These are phyloP conservation scores for Leptomonas seymouri DNA, from an alignment of 208 protist genomes.

Conservation along the genomic window DNA sequence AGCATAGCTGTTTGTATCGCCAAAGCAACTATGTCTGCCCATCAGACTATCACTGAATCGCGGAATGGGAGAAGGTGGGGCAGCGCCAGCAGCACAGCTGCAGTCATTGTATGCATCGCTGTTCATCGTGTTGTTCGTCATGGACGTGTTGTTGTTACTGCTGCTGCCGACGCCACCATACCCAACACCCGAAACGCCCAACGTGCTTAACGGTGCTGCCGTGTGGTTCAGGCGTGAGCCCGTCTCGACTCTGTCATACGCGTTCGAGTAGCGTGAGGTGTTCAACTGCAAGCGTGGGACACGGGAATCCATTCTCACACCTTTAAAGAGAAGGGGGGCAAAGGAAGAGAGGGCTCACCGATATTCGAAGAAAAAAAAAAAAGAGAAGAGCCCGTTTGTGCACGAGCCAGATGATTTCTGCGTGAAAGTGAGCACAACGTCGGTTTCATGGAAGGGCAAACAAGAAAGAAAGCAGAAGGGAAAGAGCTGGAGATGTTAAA, in stretches of 20 bases:
- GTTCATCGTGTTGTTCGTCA: constrained; percentile 33
- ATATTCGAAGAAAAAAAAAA: not conserved
- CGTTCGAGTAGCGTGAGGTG: constrained; percentile 7
- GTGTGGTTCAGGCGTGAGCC: constrained; percentile 12
- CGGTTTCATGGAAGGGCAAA: too few relatives aligned
- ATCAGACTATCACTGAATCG: constrained; percentile 3
- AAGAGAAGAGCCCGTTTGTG: constrained; percentile 10
- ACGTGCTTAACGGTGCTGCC: constrained; percentile 4
- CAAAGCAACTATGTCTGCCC: not conserved
- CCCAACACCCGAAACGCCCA: not conserved
- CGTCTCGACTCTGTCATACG: not conserved
- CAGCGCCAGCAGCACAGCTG: not conserved
- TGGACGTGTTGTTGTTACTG: constrained; percentile 29
- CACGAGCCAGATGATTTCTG: not conserved
- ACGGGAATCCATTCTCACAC: constrained; percentile 13
- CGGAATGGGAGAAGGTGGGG: constrained; percentile 22
- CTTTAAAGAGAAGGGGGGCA: not conserved
- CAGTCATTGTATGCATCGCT: constrained; percentile 12
- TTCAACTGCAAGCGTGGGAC: constrained; percentile 26
- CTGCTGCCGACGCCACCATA: constrained; percentile 5
- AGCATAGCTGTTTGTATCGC: not conserved
- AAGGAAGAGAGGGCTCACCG: not conserved
- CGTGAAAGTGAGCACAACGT: too few relatives aligned
- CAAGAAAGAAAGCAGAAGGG: too few relatives aligned
- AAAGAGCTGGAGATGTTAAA: too few relatives aligned